A percentile compares a stretch with the other conserved stretches of the same genome.
These are phyloP conservation scores for Epichloe festucae DNA, from an alignment of 2,329 filamentous ascomycete genomes.

Conservation along the genomic window DNA sequence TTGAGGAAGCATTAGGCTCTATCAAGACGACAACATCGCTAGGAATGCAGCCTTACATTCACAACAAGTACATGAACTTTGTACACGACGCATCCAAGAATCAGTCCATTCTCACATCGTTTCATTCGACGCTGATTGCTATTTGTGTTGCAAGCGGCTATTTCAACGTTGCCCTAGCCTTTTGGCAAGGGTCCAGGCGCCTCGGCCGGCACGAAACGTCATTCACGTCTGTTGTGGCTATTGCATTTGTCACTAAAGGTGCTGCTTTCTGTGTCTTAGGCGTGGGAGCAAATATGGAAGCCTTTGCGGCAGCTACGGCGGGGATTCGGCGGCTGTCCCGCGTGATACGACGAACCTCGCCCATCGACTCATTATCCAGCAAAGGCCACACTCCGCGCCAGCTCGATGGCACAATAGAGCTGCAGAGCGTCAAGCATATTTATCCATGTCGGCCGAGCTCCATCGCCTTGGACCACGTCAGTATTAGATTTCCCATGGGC, in stretches of 20 bases:
- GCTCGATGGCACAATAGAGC: conserved; percentile 24
- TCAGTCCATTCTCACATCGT: background rate
- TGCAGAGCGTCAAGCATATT: conserved; percentile 30
- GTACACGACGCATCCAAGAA: background rate
- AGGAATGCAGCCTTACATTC: background rate
- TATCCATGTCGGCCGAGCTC: conserved; percentile 37
- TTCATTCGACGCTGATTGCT: background rate
- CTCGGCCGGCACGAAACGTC: conserved; percentile 18
- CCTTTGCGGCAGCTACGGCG: conserved; percentile 20
- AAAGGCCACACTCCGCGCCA: conserved; percentile 14
- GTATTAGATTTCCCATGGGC: conserved; percentile 23
- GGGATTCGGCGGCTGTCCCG: conserved; percentile 22
- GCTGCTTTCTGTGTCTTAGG: conserved; percentile 5
- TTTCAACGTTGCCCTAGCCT: conserved; percentile 23
- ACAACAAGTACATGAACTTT: background rate
- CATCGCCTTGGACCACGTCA: conserved; percentile 23
- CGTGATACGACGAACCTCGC: conserved; percentile 19
- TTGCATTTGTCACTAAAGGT: conserved; percentile 3
- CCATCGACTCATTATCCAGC: conserved; percentile 20
- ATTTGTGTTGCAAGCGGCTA: conserved; percentile 21
- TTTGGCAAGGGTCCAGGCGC: conserved; percentile 27
- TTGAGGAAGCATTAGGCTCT: background rate
- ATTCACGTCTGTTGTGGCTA: conserved; percentile 20
- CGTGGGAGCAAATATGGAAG: conserved; percentile 11
- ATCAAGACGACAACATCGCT: background rate